Percentiles rank a stretch among this genome's conserved stretches.
Evolutionary conservation across 768 basidiomycete genomes (phyloP).

Genomic region (Leccinellum rugosiceps): DNA sequence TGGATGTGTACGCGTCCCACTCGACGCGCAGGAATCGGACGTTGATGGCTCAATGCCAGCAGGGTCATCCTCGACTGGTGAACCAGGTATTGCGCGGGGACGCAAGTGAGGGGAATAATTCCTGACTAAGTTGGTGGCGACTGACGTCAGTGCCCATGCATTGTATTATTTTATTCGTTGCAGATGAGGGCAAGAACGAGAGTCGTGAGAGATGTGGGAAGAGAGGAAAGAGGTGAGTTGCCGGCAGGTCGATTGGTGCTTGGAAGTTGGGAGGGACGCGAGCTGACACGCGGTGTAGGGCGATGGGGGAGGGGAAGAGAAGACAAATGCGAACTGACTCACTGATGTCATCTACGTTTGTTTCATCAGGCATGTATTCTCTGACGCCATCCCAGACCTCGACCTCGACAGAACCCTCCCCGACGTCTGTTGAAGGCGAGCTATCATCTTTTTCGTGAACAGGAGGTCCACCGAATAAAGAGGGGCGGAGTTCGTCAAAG

Average conservation of each 20-base stretch:
- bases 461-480: slow-evolving; percentile 42
- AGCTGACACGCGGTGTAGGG: slow-evolving; percentile 17
- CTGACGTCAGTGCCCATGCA: slow-evolving; percentile 69
- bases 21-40: slow-evolving; percentile 41
- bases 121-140: slow-evolving; percentile 84
- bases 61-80: slow-evolving; percentile 4
- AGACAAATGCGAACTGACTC: slow-evolving; percentile 41
- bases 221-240: slow-evolving; percentile 27
- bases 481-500: slow-evolving; percentile 72
- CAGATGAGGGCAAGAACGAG: slow-evolving; percentile 35
- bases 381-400: slow-evolving; percentile 76
- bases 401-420: slow-evolving; percentile 45
- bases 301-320: slow-evolving; percentile 22
- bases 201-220: slow-evolving; percentile 12
- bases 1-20: slow-evolving; percentile 50
- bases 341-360: slow-evolving; percentile 82
- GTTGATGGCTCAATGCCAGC: slow-evolving; percentile 1
- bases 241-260: slow-evolving; percentile 25
- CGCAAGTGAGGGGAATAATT: slow-evolving; percentile 88
- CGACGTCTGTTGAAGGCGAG: not conserved
- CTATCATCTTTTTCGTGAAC: not conserved
- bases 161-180: slow-evolving; percentile 22
- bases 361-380: slow-evolving; percentile 65
- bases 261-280: slow-evolving; percentile 22
- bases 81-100: slow-evolving; percentile 18